A percentile compares a stretch with the other conserved stretches of the same genome.
Evolutionary conservation across 192 early-diverging fungal species (phyloP).

Genomic region (Backusella liffmaniae): DNA sequence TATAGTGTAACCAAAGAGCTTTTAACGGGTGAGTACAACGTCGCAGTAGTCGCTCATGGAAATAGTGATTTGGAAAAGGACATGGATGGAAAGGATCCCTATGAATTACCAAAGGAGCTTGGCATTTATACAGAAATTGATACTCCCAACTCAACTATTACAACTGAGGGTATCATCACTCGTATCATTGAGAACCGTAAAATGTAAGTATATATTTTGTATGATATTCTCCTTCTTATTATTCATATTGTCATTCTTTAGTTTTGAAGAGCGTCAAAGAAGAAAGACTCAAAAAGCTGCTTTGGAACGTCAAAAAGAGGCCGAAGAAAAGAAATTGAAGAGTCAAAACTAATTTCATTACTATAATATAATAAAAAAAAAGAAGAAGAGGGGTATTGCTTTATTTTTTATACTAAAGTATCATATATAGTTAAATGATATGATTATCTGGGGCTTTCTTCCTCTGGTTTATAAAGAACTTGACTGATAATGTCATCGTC

Average conservation of each 20-base stretch:
- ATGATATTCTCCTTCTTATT: not conserved
- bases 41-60: conserved; percentile 79
- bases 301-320: conserved; percentile 63
- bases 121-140: conserved; percentile 82
- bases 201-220: conserved; percentile 49
- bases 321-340: conserved; percentile 43
- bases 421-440: not conserved
- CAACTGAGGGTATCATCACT: conserved; percentile 84
- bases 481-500: not conserved
- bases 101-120: conserved; percentile 75
- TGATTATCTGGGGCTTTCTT: not conserved
- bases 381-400: not conserved
- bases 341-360: not conserved
- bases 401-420: not conserved
- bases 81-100: conserved; percentile 79
- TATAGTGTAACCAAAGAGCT: conserved; percentile 86
- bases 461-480: not conserved
- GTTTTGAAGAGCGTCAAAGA: conserved; percentile 72
- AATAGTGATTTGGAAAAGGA: conserved; percentile 65
- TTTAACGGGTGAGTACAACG: conserved; percentile 81
- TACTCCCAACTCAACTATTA: conserved; percentile 72
- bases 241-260: conserved; percentile 14
- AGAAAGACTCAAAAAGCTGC: conserved; percentile 72
- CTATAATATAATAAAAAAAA: not conserved
- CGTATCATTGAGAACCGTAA: conserved; percentile 87